These are phyloP conservation scores for Paracorniculantispora psalliotae DNA, from an alignment of 2,329 filamentous ascomycete species.

Conservation along the genomic window DNA sequence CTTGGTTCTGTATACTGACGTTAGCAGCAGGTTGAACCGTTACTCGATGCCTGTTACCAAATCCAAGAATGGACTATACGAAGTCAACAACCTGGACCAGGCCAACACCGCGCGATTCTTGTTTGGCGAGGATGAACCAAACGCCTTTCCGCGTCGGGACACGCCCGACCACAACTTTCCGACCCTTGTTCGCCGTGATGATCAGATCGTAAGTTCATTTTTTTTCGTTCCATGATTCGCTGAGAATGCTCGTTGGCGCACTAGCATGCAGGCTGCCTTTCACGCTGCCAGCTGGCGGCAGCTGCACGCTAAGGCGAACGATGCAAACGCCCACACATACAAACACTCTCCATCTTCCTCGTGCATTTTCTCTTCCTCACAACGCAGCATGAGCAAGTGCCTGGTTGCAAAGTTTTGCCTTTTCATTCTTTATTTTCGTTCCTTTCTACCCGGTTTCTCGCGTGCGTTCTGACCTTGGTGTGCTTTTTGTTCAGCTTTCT, in stretches of 20 bases:
- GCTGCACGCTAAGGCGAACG: background rate
- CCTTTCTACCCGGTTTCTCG: slow-evolving; percentile 19
- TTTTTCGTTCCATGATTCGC: slow-evolving; percentile 5
- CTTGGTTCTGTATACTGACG: background rate
- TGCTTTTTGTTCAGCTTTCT: slow-evolving; percentile 57
- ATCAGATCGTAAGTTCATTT: slow-evolving; percentile 46
- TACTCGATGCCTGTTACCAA: slow-evolving; percentile 89
- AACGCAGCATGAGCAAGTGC: background rate
- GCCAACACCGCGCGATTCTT: slow-evolving; percentile 83
- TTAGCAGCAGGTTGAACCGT: slow-evolving; percentile 64
- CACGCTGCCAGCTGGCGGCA: slow-evolving; percentile 6
- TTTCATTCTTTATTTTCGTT: slow-evolving; percentile 4
- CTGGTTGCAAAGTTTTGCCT: background rate
- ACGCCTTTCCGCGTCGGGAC: slow-evolving; percentile 45
- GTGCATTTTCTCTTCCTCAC: background rate
- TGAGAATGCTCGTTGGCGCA: background rate
- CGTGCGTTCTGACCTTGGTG: slow-evolving; percentile 28
- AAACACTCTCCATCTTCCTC: no score
- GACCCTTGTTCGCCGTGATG: slow-evolving; percentile 66
- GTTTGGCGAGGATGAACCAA: slow-evolving; percentile 70
- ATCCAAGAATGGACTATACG: slow-evolving; percentile 61
- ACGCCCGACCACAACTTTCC: slow-evolving; percentile 82
- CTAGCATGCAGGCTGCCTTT: background rate
- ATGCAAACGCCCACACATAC: background rate
- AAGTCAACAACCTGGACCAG: slow-evolving; percentile 65